Evolutionary conservation across 164 flowering plant species (phyloP), one percentile per base, ranked within the genome.

Genomic region (Euptelea pleiosperma): DNA sequence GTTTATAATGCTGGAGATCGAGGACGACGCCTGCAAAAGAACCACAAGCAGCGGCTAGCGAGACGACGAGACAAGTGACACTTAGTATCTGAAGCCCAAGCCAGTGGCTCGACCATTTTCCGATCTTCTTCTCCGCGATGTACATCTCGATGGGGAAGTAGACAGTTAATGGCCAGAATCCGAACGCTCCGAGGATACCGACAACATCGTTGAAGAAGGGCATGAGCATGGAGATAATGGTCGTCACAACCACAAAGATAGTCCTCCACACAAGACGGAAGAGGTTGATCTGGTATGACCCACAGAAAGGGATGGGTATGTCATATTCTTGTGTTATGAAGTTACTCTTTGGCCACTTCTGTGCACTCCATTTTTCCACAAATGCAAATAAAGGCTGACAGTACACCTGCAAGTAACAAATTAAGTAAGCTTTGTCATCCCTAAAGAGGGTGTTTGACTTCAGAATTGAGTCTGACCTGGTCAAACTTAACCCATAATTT

Each of bases 181-280:
- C 86, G n/a, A 82, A 33, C 8, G 89, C 89, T 31, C 89, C 86
- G 2, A 82, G 81, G 26, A 84, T 64, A 8, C 89, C 89, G 16
- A 82, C 84, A 1, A 84, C 81, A 28, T 82, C 86, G 15, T 84
- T 82, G 80, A 84, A 84, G 75, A 83, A 83, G 29, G 89, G 89
- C 81, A 84, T 15, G 46, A 82, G 83, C 86, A 82, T 84, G 63
- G 89, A 71, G 41, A 75, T 76, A 25, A 82, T 16, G 0, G 89
- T 84, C 16, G 85, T 78, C 28, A 64, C 0, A 16, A 58, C 41
- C 3, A 83, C 89, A 40, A 81, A 83, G 8, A 60, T 9, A 1
- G 81, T 79, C 66, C 89, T 63, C 89, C 89, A 83, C 8, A 79
- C 65, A 2, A 81, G 46, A 0, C 86, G 69, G 58, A 83, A 83